Base-by-base conservation (phyloP, 1,139 yeast genomes). In the Entelexis paramagnoliae region DNA sequence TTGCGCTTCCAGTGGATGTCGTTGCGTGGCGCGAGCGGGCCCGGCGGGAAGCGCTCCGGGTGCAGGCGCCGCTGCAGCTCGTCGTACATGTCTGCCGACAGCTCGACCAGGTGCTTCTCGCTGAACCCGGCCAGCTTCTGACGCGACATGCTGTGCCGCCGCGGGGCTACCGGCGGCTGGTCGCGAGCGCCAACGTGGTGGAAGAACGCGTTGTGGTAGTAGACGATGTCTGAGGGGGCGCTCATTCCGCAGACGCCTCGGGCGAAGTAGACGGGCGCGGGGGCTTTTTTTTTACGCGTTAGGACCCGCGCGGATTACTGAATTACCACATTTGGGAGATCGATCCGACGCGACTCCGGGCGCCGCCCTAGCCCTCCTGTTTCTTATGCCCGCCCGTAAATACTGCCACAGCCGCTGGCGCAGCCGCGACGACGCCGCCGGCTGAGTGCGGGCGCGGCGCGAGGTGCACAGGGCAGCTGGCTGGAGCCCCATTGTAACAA, bases 1-100 rank as follows among this genome's bases (percentile, higher is more conserved):
- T 93, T 93, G 63, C 98, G 76, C 64, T 88, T 89, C 34, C 95
- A 93, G 65, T 93, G 98, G 68, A 87, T 87, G 30, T 61, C 62
- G 3, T 55, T 54, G 2, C 63, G 57, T 9, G 65, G 62, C 5
- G 60, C 57, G n/a, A 63, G 61, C 47, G 53, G 65, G 52, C 54
- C 59, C 7, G 61, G 57, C 32, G 57, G 51, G 13, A 48, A 50
- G 11, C 56, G 51, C 4, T 47, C 50, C 1, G 62, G 56, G 41
- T 76, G 80, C 48, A 74, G 75, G 57, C 96, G 74, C 61, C 98
- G 76, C 62, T 79, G 78, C 57, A 89, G 72, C 68, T 89, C 98
- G 66, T 89, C 97, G 65, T 81, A 84, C 16, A 89, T 96, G 65
- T 91, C 97, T 1, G 96, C 88, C 57, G 94, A 80, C 54, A 89